Base-by-base conservation (phyloP, 2,329 filamentous ascomycete genomes). In the Fusarium torreyae region DNA sequence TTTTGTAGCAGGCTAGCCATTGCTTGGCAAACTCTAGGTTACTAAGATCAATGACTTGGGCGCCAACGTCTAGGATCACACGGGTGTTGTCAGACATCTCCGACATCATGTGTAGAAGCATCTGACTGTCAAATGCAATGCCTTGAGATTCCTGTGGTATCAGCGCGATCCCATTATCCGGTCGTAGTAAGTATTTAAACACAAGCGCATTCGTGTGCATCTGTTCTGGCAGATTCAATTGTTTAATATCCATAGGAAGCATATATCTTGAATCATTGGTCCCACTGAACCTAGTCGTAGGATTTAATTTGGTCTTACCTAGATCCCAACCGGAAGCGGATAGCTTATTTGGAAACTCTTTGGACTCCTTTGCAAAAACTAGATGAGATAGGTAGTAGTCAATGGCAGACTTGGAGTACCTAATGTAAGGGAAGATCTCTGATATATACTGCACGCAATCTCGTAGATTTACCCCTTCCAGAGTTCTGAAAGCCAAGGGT, bases 11-110 rank as follows among this genome's bases (percentile, higher is more conserved):
- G 2, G 60, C 34, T 5, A 93, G 73, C 89, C 89, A 92, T 2
- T 69, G 57, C 9, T 69, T 66, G 0, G 88, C 87, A 5, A 92
- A 81, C 4, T 84, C 77, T 0, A 78, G 4, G 65, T 93, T 93
- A 17, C 79, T 81, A 0, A 90, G 77, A 31, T 94, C 91, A 0
- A 94, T 75, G 7, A 94, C 86, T 49, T 91, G 88, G 0, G 92
- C 91, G 0, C 92, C 91, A 0, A 92, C 90, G 66, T 94, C 91
- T 0, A 94, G 81, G 1, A 94, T 85, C 0, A 94, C 90, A 1
- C 84, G 82, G 0, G 86, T 80, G 0, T 78, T 74, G 0, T 80
- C 78, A 0, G 80, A 43, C 44, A 86, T 76, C 0, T 45, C 45
- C 0, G 79, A 74, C 0, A 91, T 43, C 36, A 71, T 74, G 0